Conservation (phyloP, 768 basidiomycete species). For the Tylopilus felleus region DNA sequence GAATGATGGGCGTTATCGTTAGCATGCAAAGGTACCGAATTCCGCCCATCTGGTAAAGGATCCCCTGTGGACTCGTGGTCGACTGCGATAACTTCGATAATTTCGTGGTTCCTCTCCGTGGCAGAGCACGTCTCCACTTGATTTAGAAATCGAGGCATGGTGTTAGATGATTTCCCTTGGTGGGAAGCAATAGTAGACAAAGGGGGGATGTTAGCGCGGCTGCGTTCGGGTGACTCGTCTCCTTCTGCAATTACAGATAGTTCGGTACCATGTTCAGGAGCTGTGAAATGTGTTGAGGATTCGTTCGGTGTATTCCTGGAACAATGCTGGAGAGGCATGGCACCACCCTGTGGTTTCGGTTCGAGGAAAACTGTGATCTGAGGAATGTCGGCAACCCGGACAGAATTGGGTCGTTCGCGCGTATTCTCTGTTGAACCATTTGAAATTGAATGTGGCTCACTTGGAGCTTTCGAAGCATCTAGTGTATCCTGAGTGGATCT, state of each 20-base stretch:
- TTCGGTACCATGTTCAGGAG: constrained; percentile 36
- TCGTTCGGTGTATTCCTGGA: neutral
- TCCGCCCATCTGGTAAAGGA: constrained; percentile 15
- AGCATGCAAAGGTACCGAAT: constrained; percentile 28
- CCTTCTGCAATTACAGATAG: constrained; percentile 72
- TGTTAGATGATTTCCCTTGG: neutral
- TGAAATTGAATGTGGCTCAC: neutral
- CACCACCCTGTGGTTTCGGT: neutral
- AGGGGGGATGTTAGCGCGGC: constrained; percentile 4
- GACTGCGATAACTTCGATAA: neutral
- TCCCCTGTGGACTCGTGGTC: constrained; percentile 6
- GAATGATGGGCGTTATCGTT: constrained; percentile 35
- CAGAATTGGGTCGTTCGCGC: neutral
- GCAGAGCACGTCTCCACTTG: neutral
- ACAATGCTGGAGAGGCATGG: neutral
- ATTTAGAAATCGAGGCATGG: neutral
- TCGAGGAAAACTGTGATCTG: constrained; percentile 7
- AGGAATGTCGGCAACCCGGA: constrained; percentile 6
- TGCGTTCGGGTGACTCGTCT: constrained; percentile 54
- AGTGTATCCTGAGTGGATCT: constrained; percentile 7
- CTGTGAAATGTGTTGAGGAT: constrained; percentile 14
- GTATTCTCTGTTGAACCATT: neutral
- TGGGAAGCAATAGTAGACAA: neutral
- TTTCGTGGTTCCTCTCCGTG: neutral
- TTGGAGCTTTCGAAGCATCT: neutral